phyloP scores from a whole-genome alignment of 2,329 filamentous ascomycete species.

The Sphaerulina musiva region DNA sequence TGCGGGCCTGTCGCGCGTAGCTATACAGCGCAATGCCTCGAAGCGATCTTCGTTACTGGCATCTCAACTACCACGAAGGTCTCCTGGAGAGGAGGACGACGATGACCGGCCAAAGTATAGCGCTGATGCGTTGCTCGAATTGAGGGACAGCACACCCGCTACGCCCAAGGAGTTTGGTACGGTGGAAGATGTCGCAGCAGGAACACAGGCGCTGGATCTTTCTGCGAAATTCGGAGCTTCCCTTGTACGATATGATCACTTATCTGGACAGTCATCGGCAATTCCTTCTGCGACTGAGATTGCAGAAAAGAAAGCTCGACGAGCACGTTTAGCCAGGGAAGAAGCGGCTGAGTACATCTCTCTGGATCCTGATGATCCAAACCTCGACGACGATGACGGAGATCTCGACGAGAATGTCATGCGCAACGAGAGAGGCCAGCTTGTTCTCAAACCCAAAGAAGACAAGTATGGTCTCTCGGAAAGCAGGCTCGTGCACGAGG shows the following conservation, averaged over 20 bases:
- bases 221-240: slow-evolving; percentile 51
- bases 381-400: slow-evolving; percentile 37
- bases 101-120: slow-evolving; percentile 73
- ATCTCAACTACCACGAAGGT: slow-evolving; percentile 43
- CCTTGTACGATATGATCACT: slow-evolving; percentile 33
- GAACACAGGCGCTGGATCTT: slow-evolving; percentile 40
- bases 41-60: slow-evolving; percentile 46
- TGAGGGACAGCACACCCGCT: slow-evolving; percentile 78
- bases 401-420: slow-evolving; percentile 39
- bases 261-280: slow-evolving; percentile 31
- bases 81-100: slow-evolving; percentile 46
- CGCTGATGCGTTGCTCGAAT: slow-evolving; percentile 76
- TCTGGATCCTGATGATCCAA: slow-evolving; percentile 53
- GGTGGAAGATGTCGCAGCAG: slow-evolving; percentile 42
- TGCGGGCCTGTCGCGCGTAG: slow-evolving; percentile 55
- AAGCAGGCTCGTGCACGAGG: slow-evolving; percentile 70
- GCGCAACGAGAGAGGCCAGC: slow-evolving; percentile 37
- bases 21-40: slow-evolving; percentile 60
- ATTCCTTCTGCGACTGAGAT: slow-evolving; percentile 84
- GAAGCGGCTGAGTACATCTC: slow-evolving; percentile 56
- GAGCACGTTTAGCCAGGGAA: slow-evolving; percentile 71
- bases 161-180: slow-evolving; percentile 60
- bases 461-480: slow-evolving; percentile 53
- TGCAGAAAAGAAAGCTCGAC: slow-evolving; percentile 79
- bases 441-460: slow-evolving; percentile 51